Conservation (phyloP, 2,329 filamentous ascomycete genomes). For the Amphichorda felina region DNA sequence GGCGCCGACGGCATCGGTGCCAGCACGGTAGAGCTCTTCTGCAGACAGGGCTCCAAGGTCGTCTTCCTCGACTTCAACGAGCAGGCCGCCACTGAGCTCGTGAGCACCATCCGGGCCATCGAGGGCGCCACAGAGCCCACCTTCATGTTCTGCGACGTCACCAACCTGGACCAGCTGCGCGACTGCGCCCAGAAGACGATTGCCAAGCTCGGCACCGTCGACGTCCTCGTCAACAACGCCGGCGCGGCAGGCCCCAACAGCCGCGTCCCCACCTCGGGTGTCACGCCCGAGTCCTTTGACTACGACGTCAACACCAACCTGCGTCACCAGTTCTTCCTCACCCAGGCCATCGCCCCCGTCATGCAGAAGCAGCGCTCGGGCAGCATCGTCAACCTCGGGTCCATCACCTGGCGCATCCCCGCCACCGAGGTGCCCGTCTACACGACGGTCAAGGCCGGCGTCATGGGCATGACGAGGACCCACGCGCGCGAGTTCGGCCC, state of each 20-base stretch:
- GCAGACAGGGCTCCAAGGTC: constrained; percentile 28
- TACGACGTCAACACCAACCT: constrained; percentile 29
- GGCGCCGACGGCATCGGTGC: constrained; percentile 35
- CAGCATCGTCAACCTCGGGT: constrained; percentile 43
- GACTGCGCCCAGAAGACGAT: constrained; percentile 19
- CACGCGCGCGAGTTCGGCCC: constrained; percentile 41
- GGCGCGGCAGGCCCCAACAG: constrained; percentile 25
- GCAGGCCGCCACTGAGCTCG: constrained; percentile 16
- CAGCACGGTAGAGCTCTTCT: constrained; percentile 29
- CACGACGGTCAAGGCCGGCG: constrained; percentile 40
- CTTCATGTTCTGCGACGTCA: constrained; percentile 30
- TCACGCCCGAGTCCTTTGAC: constrained; percentile 30
- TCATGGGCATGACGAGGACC: constrained; percentile 42
- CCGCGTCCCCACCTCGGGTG: constrained; percentile 15
- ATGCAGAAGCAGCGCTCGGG: constrained; percentile 17
- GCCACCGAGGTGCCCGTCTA: constrained; percentile 31
- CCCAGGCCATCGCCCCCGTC: not conserved
- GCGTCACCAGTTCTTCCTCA: constrained; percentile 27
- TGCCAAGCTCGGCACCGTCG: constrained; percentile 30
- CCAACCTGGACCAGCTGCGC: constrained; percentile 19
- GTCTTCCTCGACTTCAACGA: constrained; percentile 28
- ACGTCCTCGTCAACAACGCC: constrained; percentile 79
- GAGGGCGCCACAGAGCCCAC: constrained; percentile 12
- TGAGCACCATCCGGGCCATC: constrained; percentile 5
- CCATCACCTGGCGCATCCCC: constrained; percentile 31